Conservation (phyloP, 1,284 basidiomycete species). For the Austroboletus novae-zelandiae region DNA sequence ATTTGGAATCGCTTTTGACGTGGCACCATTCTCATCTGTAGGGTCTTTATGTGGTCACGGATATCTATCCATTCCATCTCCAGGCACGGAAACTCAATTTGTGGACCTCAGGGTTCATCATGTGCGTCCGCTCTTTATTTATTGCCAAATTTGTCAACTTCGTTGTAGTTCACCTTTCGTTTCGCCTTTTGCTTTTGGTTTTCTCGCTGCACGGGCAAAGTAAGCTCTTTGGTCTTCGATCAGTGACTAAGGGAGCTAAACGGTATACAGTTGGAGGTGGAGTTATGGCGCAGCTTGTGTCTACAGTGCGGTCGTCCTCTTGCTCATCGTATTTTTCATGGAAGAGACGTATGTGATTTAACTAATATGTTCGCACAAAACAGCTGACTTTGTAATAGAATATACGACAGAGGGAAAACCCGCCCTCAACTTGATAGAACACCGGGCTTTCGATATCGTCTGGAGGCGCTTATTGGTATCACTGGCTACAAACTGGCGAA, state of each 20-base stretch:
- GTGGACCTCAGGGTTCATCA: constrained; percentile 70
- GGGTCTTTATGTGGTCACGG: constrained; percentile 66
- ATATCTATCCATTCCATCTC: constrained; percentile 73
- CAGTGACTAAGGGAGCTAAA: background rate
- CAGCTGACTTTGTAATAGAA: constrained; percentile 36
- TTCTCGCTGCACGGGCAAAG: constrained; percentile 59
- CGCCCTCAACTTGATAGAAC: constrained; percentile 44
- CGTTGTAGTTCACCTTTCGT: constrained; percentile 49
- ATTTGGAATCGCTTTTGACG: constrained; percentile 1
- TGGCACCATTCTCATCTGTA: constrained; percentile 18
- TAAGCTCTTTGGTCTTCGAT: constrained; percentile 17
- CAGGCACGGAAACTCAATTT: constrained; percentile 74
- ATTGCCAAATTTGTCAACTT: background rate
- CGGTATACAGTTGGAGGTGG: constrained; percentile 57
- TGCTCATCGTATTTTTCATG: constrained; percentile 54
- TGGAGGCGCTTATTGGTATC: constrained; percentile 64
- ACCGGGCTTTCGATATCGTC: constrained; percentile 49
- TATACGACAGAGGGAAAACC: constrained; percentile 66
- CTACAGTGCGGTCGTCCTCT: constrained; percentile 54
- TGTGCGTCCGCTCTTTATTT: constrained; percentile 41
- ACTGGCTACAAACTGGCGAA: constrained; percentile 63
- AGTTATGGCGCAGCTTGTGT: constrained; percentile 67
- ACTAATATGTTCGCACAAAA: background rate
- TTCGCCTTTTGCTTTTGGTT: constrained; percentile 69
- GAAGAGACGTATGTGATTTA: constrained; percentile 57